phyloP scores from a whole-genome alignment of 495 filamentous ascomycete genomes.

The Penicillium bovifimosum region DNA sequence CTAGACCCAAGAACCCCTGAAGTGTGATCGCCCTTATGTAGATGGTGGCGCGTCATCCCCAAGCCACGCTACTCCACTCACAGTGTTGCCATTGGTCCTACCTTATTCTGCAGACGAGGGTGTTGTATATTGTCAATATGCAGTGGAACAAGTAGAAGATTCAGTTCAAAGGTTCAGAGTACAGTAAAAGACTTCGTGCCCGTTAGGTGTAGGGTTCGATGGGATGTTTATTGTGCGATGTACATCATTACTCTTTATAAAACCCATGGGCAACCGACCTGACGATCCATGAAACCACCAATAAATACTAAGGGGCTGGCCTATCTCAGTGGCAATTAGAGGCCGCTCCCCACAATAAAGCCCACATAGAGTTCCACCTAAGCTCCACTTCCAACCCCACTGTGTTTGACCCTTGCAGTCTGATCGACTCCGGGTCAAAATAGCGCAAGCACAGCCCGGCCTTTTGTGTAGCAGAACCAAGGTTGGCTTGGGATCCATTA shows the following conservation, averaged over 20 bases:
- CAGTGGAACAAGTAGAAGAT: background rate
- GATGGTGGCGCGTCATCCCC: slow-evolving; percentile 11
- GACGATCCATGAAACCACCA: background rate
- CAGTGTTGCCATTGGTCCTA: too few species aligned
- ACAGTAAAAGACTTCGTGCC: too few species aligned
- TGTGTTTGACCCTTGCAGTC: slow-evolving; percentile 10
- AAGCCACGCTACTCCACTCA: slow-evolving; percentile 2
- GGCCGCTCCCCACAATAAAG: background rate
- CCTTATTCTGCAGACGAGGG: background rate
- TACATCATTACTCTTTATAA: background rate
- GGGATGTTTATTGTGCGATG: too few species aligned
- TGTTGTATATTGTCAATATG: background rate
- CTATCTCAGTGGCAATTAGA: background rate
- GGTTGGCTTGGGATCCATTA: background rate
- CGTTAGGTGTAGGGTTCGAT: background rate
- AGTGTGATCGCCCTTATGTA: slow-evolving; percentile 8
- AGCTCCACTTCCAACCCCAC: background rate
- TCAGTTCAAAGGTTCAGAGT: background rate
- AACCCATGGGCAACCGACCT: background rate
- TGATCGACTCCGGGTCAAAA: slow-evolving; percentile 10
- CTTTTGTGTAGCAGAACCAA: too few species aligned
- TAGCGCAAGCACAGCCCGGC: slow-evolving; percentile 6
- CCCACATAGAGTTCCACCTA: background rate
- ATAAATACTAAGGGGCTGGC: background rate
- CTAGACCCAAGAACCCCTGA: background rate